Conservation (phyloP, 2,329 filamentous ascomycete species). For the Colletotrichum spinosum region DNA sequence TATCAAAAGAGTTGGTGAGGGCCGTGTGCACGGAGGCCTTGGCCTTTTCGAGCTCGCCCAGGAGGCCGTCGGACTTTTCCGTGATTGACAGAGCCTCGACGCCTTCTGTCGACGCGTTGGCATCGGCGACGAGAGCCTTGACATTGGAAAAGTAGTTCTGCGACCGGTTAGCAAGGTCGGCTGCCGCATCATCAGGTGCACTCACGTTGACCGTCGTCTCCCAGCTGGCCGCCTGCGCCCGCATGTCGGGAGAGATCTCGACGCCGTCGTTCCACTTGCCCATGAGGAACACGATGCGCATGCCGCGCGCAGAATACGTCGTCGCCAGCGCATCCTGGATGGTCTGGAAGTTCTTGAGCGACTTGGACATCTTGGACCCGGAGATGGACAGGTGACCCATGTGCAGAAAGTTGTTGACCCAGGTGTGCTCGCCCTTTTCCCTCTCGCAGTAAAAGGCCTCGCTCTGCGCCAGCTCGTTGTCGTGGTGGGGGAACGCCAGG, state of each 20-base stretch:
- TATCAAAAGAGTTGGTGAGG: slow-evolving; percentile 89
- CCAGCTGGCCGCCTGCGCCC: slow-evolving; percentile 80
- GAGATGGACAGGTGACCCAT: slow-evolving; percentile 90
- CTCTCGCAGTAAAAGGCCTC: slow-evolving; percentile 81
- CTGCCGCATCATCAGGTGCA: slow-evolving; percentile 8
- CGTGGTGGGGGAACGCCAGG: slow-evolving; percentile 90
- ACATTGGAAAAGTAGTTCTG: slow-evolving; percentile 70
- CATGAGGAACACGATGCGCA: slow-evolving; percentile 89
- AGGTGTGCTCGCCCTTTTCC: slow-evolving; percentile 70
- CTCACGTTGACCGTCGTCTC: slow-evolving; percentile 79
- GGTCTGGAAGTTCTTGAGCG: slow-evolving; percentile 94
- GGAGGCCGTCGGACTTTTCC: slow-evolving; percentile 45
- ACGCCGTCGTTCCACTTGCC: slow-evolving; percentile 92
- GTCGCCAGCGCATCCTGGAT: slow-evolving; percentile 83
- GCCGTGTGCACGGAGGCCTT: slow-evolving; percentile 67
- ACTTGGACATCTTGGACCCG: slow-evolving; percentile 96
- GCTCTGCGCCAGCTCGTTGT: slow-evolving; percentile 91
- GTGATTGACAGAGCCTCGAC: slow-evolving; percentile 54
- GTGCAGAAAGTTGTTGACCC: slow-evolving; percentile 96
- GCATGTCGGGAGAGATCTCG: slow-evolving; percentile 88
- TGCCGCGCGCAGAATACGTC: slow-evolving; percentile 79
- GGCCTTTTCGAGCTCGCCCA: slow-evolving; percentile 62
- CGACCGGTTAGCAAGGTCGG: slow-evolving; percentile 24
- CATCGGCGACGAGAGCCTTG: slow-evolving; percentile 65
- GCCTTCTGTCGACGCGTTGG: slow-evolving; percentile 46